Evolutionary conservation across 1,284 basidiomycete species (phyloP).

Genomic region (Meripilus lineatus): DNA sequence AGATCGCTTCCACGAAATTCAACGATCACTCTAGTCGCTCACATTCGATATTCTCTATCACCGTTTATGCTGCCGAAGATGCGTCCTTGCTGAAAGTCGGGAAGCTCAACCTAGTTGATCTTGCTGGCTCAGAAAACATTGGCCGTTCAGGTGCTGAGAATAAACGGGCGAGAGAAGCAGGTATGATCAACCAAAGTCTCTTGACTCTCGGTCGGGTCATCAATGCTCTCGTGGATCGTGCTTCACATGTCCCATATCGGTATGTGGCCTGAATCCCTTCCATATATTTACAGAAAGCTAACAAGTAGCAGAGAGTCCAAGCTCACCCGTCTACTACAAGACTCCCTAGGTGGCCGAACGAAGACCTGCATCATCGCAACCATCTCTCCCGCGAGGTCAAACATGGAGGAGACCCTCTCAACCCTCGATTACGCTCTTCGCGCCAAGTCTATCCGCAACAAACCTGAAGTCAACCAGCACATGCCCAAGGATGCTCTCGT

Average conservation of each 20-base stretch:
- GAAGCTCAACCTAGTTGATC: constrained; percentile 95
- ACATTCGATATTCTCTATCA: constrained; percentile 97
- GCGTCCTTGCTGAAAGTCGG: constrained; percentile 81
- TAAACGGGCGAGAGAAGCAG: constrained; percentile 92
- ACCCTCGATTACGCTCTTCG: constrained; percentile 97
- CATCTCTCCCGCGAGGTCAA: constrained; percentile 85
- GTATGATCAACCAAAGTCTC: constrained; percentile 98
- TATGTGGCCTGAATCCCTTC: constrained; percentile 26
- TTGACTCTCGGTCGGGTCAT: constrained; percentile 96
- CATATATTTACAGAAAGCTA: constrained; percentile 3
- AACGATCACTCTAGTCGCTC: constrained; percentile 98
- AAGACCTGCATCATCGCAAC: constrained; percentile 99
- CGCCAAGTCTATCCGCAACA: constrained; percentile 95
- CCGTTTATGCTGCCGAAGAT: constrained; percentile 88
- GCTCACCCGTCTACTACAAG: constrained; percentile 37
- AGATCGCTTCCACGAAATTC: constrained; percentile 96
- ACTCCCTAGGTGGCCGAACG: constrained; percentile 92
- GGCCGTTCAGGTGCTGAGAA: constrained; percentile 95
- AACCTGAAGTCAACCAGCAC: constrained; percentile 93
- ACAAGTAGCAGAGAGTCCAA: constrained; percentile 70
- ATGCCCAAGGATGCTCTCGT: constrained; percentile 91
- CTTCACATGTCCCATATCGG: constrained; percentile 93
- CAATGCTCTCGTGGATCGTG: constrained; percentile 92
- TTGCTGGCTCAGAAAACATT: constrained; percentile 98
- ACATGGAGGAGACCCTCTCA: constrained; percentile 96